phyloP scores from a whole-genome alignment of 345 rosid genomes.

The Pistacia vera region DNA sequence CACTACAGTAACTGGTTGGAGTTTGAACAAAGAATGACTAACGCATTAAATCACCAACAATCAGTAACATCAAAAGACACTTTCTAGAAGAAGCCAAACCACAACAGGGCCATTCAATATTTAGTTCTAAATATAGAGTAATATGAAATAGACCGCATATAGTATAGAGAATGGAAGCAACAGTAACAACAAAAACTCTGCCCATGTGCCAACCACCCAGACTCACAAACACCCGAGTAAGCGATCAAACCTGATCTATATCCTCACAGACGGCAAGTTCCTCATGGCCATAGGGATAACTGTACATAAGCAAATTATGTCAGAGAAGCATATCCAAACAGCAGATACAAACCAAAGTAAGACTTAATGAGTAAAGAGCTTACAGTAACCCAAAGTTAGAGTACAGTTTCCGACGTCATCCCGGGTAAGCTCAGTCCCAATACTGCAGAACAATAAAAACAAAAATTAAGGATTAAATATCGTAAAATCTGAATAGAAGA shows the following conservation, averaged over 20 bases:
- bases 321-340: slow-evolving; percentile 3
- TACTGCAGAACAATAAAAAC: slow-evolving; percentile 48
- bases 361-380: slow-evolving; percentile 25
- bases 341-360: background rate
- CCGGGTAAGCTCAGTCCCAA: slow-evolving; percentile 98
- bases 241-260: slow-evolving; percentile 67
- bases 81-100: background rate
- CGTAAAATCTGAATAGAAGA: background rate
- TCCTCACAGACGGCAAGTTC: slow-evolving; percentile 91
- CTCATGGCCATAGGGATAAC: slow-evolving; percentile 87
- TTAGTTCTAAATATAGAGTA: background rate
- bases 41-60: background rate
- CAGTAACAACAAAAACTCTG: background rate
- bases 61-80: background rate
- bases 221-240: background rate
- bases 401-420: slow-evolving; percentile 95
- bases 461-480: background rate
- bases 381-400: slow-evolving; percentile 96
- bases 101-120: background rate
- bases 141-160: background rate
- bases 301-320: slow-evolving; percentile 30
- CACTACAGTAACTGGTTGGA: background rate
- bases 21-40: background rate
- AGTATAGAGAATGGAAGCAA: background rate
- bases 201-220: background rate